phyloP scores from a whole-genome alignment of 345 rosid genomes.

The Sisymbrium altissimum region DNA sequence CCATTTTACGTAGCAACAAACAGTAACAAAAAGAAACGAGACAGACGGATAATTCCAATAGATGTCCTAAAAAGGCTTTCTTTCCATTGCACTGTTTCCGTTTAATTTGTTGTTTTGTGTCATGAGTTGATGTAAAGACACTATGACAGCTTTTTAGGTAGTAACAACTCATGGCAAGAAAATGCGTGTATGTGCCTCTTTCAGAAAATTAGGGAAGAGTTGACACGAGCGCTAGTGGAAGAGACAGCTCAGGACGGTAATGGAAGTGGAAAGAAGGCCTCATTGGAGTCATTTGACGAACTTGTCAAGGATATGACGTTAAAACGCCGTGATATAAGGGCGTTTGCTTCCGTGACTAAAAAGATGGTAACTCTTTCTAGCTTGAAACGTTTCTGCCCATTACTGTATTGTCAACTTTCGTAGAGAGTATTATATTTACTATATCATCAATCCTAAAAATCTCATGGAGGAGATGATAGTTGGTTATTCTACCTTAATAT shows the following conservation, averaged over 20 bases:
- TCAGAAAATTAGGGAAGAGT: slow-evolving; percentile 70
- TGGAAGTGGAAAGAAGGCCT: slow-evolving; percentile 39
- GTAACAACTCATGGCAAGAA: slow-evolving; percentile 27
- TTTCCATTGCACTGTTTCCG: slow-evolving; percentile 10
- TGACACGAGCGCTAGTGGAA: slow-evolving; percentile 69
- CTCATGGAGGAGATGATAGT: background rate
- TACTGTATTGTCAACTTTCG: background rate
- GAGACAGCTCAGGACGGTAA: slow-evolving; percentile 43
- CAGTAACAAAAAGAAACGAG: slow-evolving; percentile 29
- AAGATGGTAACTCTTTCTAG: slow-evolving; percentile 55
- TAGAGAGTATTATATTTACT: background rate
- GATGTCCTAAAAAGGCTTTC: slow-evolving; percentile 18
- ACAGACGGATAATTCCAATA: slow-evolving; percentile 31
- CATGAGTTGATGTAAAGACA: slow-evolving; percentile 38
- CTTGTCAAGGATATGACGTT: slow-evolving; percentile 66
- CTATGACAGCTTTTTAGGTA: slow-evolving; percentile 25
- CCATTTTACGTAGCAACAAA: slow-evolving; percentile 13
- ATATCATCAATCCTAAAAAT: background rate
- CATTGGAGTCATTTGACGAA: slow-evolving; percentile 63
- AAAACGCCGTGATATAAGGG: slow-evolving; percentile 58
- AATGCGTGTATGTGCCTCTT: slow-evolving; percentile 33
- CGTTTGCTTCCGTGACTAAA: slow-evolving; percentile 77
- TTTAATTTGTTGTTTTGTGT: slow-evolving; percentile 22
- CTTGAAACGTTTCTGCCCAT: background rate
- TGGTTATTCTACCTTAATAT: background rate